A percentile compares a stretch with the other conserved stretches of the same genome.
phyloP scores from a whole-genome alignment of 2,329 filamentous ascomycete species.

The Pezicula neosporulosa region DNA sequence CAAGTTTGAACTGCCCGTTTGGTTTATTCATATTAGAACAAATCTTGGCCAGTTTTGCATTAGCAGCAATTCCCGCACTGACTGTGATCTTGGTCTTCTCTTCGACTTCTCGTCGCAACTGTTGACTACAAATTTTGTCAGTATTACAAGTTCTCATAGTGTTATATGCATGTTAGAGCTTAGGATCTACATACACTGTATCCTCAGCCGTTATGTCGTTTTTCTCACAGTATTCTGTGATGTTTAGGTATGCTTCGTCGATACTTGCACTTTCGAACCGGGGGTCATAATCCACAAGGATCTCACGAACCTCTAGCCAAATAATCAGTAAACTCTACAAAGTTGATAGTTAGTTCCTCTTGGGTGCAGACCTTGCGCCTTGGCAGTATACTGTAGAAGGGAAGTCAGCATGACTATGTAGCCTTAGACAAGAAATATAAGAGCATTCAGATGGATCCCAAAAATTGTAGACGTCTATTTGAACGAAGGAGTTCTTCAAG shows the following conservation, averaged over 20 bases:
- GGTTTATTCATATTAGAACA: slow-evolving; percentile 95
- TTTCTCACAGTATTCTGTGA: slow-evolving; percentile 77
- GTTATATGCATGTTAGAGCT: too few relatives aligned
- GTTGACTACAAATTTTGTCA: slow-evolving; percentile 32
- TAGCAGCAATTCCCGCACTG: slow-evolving; percentile 90
- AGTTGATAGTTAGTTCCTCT: too few relatives aligned
- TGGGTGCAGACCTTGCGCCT: slow-evolving; percentile 53
- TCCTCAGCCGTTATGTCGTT: slow-evolving; percentile 68
- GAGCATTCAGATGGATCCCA: too few relatives aligned
- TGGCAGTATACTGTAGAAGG: slow-evolving; percentile 62
- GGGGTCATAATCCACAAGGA: slow-evolving; percentile 84
- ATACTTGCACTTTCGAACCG: slow-evolving; percentile 92
- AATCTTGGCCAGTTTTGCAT: slow-evolving; percentile 92
- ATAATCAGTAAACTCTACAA: too few relatives aligned
- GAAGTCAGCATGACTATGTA: too few relatives aligned
- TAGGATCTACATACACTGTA: slow-evolving; percentile 44
- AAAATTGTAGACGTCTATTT: too few relatives aligned
- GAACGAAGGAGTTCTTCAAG: too few relatives aligned
- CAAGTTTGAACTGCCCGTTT: slow-evolving; percentile 81
- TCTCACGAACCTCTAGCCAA: slow-evolving; percentile 65
- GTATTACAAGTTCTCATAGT: too few relatives aligned
- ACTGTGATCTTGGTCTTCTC: slow-evolving; percentile 80
- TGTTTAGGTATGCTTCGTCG: slow-evolving; percentile 94
- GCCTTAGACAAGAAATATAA: too few relatives aligned
- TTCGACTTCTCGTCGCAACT: slow-evolving; percentile 74